Evolutionary conservation across 2,329 filamentous ascomycete genomes (phyloP).

Genomic region (Aspergillus jensenii): DNA sequence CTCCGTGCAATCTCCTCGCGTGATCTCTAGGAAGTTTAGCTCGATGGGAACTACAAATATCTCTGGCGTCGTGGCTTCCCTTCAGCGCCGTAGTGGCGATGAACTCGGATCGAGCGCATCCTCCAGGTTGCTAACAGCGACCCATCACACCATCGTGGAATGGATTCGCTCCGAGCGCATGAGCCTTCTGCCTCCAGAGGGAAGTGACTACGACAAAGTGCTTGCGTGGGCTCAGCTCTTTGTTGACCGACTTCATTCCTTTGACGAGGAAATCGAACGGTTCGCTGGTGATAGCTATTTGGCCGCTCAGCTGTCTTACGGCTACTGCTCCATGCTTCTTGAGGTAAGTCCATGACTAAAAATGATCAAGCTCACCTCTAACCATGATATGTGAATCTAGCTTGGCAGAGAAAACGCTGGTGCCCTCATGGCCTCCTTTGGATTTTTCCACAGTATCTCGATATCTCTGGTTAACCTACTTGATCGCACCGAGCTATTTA

Average conservation of each 20-base stretch:
- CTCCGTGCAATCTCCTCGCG: neutral
- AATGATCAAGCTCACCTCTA: too few relatives aligned
- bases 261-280: slow-evolving; percentile 35
- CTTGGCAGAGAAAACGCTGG: slow-evolving; percentile 49
- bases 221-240: slow-evolving; percentile 42
- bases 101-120: slow-evolving; percentile 13
- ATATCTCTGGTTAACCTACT: slow-evolving; percentile 44
- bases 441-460: slow-evolving; percentile 52
- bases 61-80: slow-evolving; percentile 13
- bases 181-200: slow-evolving; percentile 40
- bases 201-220: slow-evolving; percentile 44
- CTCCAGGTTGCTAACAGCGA: slow-evolving; percentile 11
- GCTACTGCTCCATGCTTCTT: slow-evolving; percentile 48
- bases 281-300: slow-evolving; percentile 39
- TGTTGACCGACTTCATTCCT: slow-evolving; percentile 38
- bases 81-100: slow-evolving; percentile 15
- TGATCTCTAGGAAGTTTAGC: slow-evolving; percentile 10
- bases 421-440: slow-evolving; percentile 53
- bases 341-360: slow-evolving; percentile 36
- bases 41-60: slow-evolving; percentile 13
- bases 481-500: slow-evolving; percentile 49
- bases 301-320: slow-evolving; percentile 52
- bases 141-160: slow-evolving; percentile 22
- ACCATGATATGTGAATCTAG: slow-evolving; percentile 22
- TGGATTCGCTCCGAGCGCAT: slow-evolving; percentile 42